Evolutionary conservation across 2,329 filamentous ascomycete species (phyloP), one percentile per base, ranked within the genome.

Genomic region (Colletotrichum eleusines): DNA sequence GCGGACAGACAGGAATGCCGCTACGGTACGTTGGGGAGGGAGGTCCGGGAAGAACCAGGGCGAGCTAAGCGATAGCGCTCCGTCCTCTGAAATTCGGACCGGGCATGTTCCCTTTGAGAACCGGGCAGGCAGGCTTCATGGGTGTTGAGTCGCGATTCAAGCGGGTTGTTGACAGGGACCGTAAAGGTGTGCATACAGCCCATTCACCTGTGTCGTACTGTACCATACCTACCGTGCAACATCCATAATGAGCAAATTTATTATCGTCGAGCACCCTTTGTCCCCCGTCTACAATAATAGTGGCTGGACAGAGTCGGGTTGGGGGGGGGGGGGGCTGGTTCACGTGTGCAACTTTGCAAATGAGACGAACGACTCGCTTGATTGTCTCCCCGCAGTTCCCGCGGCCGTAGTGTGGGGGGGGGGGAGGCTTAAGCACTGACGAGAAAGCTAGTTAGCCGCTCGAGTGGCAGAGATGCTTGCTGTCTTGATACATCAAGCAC

Each of bases 301-400:
- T 46, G 64, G 46, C 60, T 59, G 51, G 50, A 63, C 51, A 57
- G 57, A 50, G 57, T 26, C n/a, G 44, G 63, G n/a, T n/a, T n/a
- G n/a, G n/a, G n/a, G n/a, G n/a, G n/a, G n/a, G n/a, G n/a, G 31
- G 31, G 46, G 63, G 63, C 16, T 48, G 57, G 44, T 31, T 67
- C 64, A 31, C 48, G 46, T 68, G 58, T 46, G 14, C 57, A 59
- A 44, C 40, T 58, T 53, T 65, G 58, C 31, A 68, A 68, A 68
- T 68, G 68, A 71, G 68, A 71, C 53, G 64, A 71, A 68, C 58
- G 68, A 71, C 38, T 59, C 51, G 57, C 58, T 62, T 68, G 51
- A 71, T 71, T 71, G 58, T 38, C 50, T 67, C 58, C 63, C 68
- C 57, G 58, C 68, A 71, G 48, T 31, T 53, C 46, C 58, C 58